Conservation (phyloP, 495 filamentous ascomycete species). For the Glarea lozoyensis region DNA sequence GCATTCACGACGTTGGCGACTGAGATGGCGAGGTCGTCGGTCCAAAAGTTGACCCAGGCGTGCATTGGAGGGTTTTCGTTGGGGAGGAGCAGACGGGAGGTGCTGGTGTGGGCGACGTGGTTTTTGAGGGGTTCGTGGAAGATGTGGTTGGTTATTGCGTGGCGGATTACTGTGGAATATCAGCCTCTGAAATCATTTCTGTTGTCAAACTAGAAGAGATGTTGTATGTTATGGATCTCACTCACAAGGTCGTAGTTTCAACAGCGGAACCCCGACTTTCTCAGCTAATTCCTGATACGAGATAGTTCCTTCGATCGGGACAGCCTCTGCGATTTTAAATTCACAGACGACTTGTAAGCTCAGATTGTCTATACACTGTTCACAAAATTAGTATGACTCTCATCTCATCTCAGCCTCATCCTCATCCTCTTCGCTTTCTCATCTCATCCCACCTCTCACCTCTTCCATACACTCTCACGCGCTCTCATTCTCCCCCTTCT, state of each 20-base stretch:
- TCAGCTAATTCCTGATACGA: constrained; percentile 32
- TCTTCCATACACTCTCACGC: too few species aligned
- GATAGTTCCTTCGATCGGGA: constrained; percentile 28
- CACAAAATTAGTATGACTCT: too few species aligned
- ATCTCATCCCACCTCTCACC: too few species aligned
- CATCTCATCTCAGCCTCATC: too few species aligned
- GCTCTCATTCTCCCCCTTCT: too few species aligned
- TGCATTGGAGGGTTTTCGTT: background rate
- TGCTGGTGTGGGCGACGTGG: constrained; percentile 26
- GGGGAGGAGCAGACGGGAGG: background rate
- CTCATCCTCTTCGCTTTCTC: too few species aligned
- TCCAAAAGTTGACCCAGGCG: background rate
- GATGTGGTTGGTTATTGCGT: background rate
- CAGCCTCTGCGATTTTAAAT: constrained; percentile 22
- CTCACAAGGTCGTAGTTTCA: constrained; percentile 34
- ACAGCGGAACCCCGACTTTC: constrained; percentile 27
- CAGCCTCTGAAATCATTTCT: too few species aligned
- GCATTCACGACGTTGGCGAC: background rate
- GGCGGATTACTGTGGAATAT: too few species aligned
- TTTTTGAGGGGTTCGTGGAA: background rate
- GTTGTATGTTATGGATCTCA: constrained; percentile 43
- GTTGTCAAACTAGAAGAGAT: too few species aligned
- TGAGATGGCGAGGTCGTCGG: background rate
- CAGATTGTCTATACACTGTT: too few species aligned
- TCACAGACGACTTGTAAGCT: constrained; percentile 21